These are phyloP conservation scores for Chenopodium album DNA, from an alignment of 148 eudicot genomes.

Conservation along the genomic window DNA sequence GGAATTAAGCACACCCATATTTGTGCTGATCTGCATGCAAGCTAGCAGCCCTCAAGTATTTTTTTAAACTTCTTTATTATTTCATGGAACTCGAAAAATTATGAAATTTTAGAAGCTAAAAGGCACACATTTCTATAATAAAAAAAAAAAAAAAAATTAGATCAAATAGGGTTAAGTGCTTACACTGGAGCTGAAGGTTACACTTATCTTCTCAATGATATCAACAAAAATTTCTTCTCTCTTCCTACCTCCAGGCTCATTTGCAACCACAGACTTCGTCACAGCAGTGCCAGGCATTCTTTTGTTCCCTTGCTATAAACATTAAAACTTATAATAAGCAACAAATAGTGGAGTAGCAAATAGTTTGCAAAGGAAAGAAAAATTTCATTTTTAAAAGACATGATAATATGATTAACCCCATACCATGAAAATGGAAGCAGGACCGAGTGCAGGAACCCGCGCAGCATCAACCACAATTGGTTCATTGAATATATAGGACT, in stretches of 20 bases:
- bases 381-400: background rate
- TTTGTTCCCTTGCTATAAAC: constrained; percentile 83
- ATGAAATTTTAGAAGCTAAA: constrained; percentile 11
- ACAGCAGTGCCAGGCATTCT: constrained; percentile 99
- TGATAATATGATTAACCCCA: constrained; percentile 1
- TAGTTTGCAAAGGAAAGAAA: background rate
- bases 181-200: constrained; percentile 95
- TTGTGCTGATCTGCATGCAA: background rate
- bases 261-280: constrained; percentile 92
- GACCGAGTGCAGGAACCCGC: constrained; percentile 74
- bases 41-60: background rate
- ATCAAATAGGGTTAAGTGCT: constrained; percentile 34
- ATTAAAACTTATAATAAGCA: constrained; percentile 24
- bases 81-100: background rate
- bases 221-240: constrained; percentile 99
- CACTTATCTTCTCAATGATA: constrained; percentile 95
- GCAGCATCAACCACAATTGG: constrained; percentile 91
- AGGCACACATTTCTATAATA: background rate
- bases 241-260: constrained; percentile 92
- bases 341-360: constrained; percentile 6
- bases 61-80: background rate
- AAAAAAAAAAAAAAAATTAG: background rate
- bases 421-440: constrained; percentile 95
- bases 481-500: constrained; percentile 87
- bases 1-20: background rate